A percentile compares a stretch with the other conserved stretches of the same genome.
phyloP scores from a whole-genome alignment of 192 early-diverging fungal genomes.

The Coemansia sp. region DNA sequence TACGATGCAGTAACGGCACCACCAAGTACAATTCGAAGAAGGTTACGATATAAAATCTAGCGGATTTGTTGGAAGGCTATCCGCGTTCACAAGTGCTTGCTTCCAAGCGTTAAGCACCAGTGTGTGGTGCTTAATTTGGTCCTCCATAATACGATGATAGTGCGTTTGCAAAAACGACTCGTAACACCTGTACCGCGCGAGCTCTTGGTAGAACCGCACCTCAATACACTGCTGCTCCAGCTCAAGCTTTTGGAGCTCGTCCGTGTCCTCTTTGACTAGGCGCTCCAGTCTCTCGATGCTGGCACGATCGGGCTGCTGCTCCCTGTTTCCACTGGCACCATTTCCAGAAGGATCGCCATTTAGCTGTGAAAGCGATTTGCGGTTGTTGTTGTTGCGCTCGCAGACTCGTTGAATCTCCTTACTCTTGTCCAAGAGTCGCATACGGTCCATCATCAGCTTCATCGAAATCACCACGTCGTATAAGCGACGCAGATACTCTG shows the following conservation, averaged over 20 bases:
- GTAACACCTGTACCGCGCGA: slow-evolving; percentile 53
- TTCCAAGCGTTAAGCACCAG: slow-evolving; percentile 53
- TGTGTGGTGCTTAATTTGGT: slow-evolving; percentile 56
- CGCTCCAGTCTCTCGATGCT: slow-evolving; percentile 47
- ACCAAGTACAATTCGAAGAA: too few species aligned
- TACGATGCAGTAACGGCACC: too few species aligned
- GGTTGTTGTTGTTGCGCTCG: slow-evolving; percentile 39
- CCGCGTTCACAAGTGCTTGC: slow-evolving; percentile 50
- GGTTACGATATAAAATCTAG: slow-evolving; percentile 46
- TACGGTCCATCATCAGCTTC: slow-evolving; percentile 56
- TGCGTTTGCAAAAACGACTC: slow-evolving; percentile 48
- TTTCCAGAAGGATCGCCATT: slow-evolving; percentile 17
- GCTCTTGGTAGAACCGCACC: slow-evolving; percentile 52
- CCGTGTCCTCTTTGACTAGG: slow-evolving; percentile 34
- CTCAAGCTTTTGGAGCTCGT: slow-evolving; percentile 44
- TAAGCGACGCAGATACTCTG: slow-evolving; percentile 52
- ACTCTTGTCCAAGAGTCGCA: slow-evolving; percentile 42
- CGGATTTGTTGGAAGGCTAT: slow-evolving; percentile 48
- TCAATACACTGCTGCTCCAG: slow-evolving; percentile 49
- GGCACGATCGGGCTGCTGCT: slow-evolving; percentile 22
- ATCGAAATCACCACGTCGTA: slow-evolving; percentile 54
- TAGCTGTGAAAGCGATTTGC: slow-evolving; percentile 32
- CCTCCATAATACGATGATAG: slow-evolving; percentile 45
- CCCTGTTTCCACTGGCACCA: neutral
- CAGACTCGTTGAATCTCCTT: slow-evolving; percentile 39